Base-by-base conservation (phyloP, 306 rosid species). In the Carpinus viminea region DNA sequence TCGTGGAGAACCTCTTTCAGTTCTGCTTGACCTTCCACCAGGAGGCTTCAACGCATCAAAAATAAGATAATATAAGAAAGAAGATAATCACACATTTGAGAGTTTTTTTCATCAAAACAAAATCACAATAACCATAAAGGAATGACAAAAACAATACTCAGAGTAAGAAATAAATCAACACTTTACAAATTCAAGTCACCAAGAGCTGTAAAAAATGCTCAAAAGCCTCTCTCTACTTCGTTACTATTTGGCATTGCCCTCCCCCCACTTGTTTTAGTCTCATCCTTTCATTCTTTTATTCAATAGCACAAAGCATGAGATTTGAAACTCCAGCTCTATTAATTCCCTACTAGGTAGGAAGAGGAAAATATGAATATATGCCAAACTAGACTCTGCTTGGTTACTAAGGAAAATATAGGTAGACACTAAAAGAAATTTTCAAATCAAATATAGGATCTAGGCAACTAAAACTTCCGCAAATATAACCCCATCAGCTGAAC, bases 41-140 rank as follows among this genome's bases (percentile, higher is more conserved):
- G 81, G 20, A 64, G 60, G 64, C 91, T 87, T 78, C 80, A 57
- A 20, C 60, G 68, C 10, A 78, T 76, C 73, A 65, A 75, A 60
- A 26, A 59, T 26, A 45, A 7, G 24, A 18, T n/a, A 66, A 69
- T 64, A 7, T 24, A 62, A 31, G 13, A 70, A 36, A 2, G 21
- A 13, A 48, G 11, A 21, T 43, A n/a, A 13, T 26, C 1, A 45
- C 38, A 38, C 54, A 71, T 7, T 59, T 62, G 2, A 71, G 11
- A 61, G 60, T 48, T 28, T 68, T 68, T 52, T 76, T 68, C 60
- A 52, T 1, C 26, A 76, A 47, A 76, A 53, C 8, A 28, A 70
- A 41, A 55, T 36, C 20, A 50, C 60, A 52, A 26, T 43, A 72
- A 28, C 13, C 41, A 50, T 50, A 48, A 17, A 57, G 34, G 36